Conservation (phyloP, 139 green algal species). For the Marvania coccoides region DNA sequence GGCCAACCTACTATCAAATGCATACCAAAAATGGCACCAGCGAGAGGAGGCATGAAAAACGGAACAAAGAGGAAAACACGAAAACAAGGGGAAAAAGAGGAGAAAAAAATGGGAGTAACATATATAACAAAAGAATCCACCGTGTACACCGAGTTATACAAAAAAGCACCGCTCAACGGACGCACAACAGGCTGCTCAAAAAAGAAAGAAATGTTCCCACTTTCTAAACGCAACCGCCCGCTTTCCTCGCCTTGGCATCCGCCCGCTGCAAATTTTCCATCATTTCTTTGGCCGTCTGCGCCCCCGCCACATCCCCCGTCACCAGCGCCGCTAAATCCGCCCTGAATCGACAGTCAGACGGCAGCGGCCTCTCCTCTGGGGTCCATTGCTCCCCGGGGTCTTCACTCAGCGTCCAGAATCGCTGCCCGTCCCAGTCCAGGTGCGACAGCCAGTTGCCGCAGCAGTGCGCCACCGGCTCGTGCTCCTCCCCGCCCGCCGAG, state of each 20-base stretch:
- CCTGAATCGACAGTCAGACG: slow-evolving; percentile 54
- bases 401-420: slow-evolving; percentile 54
- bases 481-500: slow-evolving; percentile 10
- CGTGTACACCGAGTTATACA: too few relatives aligned
- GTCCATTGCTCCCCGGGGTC: slow-evolving; percentile 36
- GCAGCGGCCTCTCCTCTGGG: slow-evolving; percentile 26
- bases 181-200: too few relatives aligned
- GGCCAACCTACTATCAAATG: too few relatives aligned
- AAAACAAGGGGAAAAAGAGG: too few relatives aligned
- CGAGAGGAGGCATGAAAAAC: too few relatives aligned
- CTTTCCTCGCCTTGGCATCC: slow-evolving; percentile 46
- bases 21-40: too few relatives aligned
- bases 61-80: too few relatives aligned
- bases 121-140: too few relatives aligned
- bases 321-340: slow-evolving; percentile 47
- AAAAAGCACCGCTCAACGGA: too few relatives aligned
- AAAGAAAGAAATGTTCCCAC: too few relatives aligned
- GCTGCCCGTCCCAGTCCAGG: slow-evolving; percentile 49
- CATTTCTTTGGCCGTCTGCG: slow-evolving; percentile 36
- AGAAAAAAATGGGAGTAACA: too few relatives aligned
- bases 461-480: slow-evolving; percentile 16
- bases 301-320: slow-evolving; percentile 13
- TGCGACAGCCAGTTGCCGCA: slow-evolving; percentile 74
- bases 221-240: neutral
- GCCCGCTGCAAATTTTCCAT: slow-evolving; percentile 44